Evolutionary conservation across 2,329 filamentous ascomycete species (phyloP).

Genomic region (Aspergillus spinulosporus): DNA sequence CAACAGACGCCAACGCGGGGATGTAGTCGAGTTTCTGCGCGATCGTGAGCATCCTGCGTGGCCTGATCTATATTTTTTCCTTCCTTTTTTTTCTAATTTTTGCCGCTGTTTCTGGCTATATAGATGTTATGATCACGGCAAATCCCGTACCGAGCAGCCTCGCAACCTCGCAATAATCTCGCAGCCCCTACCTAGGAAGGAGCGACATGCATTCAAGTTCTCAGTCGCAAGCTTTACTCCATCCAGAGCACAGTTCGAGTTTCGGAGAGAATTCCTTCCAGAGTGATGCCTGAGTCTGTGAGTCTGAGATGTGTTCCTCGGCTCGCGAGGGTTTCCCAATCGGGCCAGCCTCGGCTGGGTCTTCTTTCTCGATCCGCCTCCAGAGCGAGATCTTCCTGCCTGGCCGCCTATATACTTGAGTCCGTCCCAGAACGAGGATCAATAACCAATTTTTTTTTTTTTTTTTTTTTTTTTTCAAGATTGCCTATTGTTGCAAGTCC

Average conservation of each 20-base stretch:
- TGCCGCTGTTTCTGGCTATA: neutral
- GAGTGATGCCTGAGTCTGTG: neutral
- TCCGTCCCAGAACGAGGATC: neutral
- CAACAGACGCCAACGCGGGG: conserved; percentile 35
- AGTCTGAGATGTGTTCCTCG: neutral
- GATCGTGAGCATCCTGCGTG: conserved; percentile 25
- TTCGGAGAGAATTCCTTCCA: neutral
- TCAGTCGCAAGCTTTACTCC: conserved; percentile 12
- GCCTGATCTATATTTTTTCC: neutral
- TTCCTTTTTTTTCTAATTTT: neutral
- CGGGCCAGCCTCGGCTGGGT: conserved; percentile 16
- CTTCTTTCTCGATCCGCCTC: neutral
- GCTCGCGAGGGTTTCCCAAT: conserved; percentile 24
- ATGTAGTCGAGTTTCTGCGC: conserved; percentile 34
- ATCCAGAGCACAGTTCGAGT: neutral
- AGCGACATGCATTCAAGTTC: neutral
- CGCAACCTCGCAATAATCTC: neutral
- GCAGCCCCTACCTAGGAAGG: neutral
- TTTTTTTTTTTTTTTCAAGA: no score
- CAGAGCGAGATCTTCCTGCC: neutral
- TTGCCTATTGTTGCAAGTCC: neutral
- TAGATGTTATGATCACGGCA: neutral
- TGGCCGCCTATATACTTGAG: conserved; percentile 1
- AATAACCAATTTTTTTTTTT: neutral
- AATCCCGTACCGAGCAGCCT: neutral